These are phyloP conservation scores for Clavispora phyllophila DNA, from an alignment of 805 yeast genomes.

Conservation along the genomic window DNA sequence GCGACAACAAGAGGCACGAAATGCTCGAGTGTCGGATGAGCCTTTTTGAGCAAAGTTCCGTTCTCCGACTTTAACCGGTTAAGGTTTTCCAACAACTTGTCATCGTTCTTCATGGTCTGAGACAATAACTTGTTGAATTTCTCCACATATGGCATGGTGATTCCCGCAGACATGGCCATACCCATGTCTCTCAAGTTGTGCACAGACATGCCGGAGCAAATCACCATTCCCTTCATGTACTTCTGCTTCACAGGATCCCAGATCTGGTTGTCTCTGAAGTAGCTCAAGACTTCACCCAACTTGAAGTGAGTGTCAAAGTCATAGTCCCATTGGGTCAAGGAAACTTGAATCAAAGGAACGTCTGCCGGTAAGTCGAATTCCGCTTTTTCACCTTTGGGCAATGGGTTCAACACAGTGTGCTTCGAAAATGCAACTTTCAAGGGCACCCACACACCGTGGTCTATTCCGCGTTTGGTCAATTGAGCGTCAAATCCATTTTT, in stretches of 20 bases:
- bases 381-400: constrained; percentile 19
- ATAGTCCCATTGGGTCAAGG: constrained; percentile 35
- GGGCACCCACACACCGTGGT: constrained; percentile 84
- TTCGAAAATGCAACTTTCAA: constrained; percentile 59
- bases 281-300: constrained; percentile 52
- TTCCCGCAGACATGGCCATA: constrained; percentile 8
- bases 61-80: constrained; percentile 27
- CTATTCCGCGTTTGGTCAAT: constrained; percentile 59
- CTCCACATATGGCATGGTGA: constrained; percentile 42
- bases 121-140: constrained; percentile 48
- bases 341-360: constrained; percentile 47
- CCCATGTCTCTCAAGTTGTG: constrained; percentile 64
- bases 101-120: constrained; percentile 29
- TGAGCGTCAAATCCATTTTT: constrained; percentile 41
- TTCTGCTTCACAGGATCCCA: constrained; percentile 23
- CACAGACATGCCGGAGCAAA: constrained; percentile 76
- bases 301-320: constrained; percentile 42
- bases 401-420: constrained; percentile 25
- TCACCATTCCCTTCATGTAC: constrained; percentile 37
- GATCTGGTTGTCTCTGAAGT: constrained; percentile 42
- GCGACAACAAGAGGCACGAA: constrained; percentile 61
- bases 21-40: constrained; percentile 80
- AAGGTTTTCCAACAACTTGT: constrained; percentile 32
- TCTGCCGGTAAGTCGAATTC: constrained; percentile 33
- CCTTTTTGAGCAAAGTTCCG: constrained; percentile 34